phyloP scores from a whole-genome alignment of 768 basidiomycete species.

The Leccinum imitatum region DNA sequence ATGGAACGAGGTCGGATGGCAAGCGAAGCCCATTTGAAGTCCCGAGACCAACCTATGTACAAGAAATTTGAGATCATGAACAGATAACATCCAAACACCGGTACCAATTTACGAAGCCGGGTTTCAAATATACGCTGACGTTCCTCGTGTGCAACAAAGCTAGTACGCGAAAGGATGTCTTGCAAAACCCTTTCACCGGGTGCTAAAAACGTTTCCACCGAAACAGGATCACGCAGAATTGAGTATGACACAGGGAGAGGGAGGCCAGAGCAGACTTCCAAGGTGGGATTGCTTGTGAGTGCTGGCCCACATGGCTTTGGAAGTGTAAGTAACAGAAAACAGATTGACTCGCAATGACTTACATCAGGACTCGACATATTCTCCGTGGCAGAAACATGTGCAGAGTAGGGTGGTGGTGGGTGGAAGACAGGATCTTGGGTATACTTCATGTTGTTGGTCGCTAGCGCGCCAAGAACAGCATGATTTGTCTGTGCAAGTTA shows the following conservation, averaged over 20 bases:
- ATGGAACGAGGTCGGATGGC: neutral
- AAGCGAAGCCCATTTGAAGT: neutral
- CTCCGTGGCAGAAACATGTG: neutral
- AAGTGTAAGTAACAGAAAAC: neutral
- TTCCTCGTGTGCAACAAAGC: neutral
- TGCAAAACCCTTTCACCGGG: neutral
- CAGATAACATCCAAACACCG: no score
- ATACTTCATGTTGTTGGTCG: neutral
- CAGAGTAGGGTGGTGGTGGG: neutral
- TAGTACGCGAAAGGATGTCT: neutral
- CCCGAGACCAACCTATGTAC: neutral
- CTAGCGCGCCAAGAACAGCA: neutral
- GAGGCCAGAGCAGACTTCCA: no score
- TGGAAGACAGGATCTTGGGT: neutral
- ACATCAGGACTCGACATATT: neutral
- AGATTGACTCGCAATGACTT: neutral
- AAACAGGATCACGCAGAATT: no score
- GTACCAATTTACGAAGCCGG: conserved; percentile 1
- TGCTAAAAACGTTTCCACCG: neutral
- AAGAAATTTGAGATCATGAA: neutral
- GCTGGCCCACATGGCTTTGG: neutral
- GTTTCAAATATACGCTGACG: conserved; percentile 1
- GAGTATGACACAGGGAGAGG: neutral
- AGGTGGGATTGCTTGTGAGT: no score
- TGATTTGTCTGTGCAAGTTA: neutral